A percentile compares a stretch with the other conserved stretches of the same genome.
phyloP scores from a whole-genome alignment of 2,329 filamentous ascomycete species.

The Periconia sp. region DNA sequence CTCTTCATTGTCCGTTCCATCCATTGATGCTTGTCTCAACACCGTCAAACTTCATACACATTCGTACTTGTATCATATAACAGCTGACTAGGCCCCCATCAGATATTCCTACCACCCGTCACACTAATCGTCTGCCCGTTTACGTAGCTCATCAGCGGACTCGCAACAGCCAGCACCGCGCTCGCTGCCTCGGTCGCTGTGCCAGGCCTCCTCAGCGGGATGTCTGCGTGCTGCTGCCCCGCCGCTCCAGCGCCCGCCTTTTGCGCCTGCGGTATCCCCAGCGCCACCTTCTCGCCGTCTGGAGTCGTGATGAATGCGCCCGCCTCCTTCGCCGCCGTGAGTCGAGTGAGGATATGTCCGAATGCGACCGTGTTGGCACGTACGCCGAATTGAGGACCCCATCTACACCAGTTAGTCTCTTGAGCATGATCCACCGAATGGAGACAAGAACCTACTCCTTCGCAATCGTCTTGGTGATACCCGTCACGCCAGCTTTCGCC shows the following conservation, averaged over 20 bases:
- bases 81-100: no score
- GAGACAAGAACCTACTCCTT: constrained; percentile 65
- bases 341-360: constrained; percentile 75
- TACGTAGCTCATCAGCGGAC: constrained; percentile 82
- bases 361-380: constrained; percentile 83
- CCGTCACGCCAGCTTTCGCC: constrained; percentile 81
- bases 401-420: constrained; percentile 44
- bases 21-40: neutral
- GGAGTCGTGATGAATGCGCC: constrained; percentile 78
- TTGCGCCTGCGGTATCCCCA: constrained; percentile 49
- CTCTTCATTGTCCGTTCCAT: neutral
- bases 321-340: constrained; percentile 83
- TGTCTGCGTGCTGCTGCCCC: constrained; percentile 60
- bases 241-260: constrained; percentile 36
- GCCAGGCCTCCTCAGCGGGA: constrained; percentile 75
- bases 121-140: constrained; percentile 85
- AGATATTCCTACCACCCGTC: constrained; percentile 72
- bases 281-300: constrained; percentile 60
- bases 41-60: no score
- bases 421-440: no score
- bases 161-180: constrained; percentile 75
- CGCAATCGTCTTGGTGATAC: constrained; percentile 84
- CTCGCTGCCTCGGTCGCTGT: constrained; percentile 79
- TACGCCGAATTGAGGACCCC: constrained; percentile 82
- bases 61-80: no score